Evolutionary conservation across 495 filamentous ascomycete species (phyloP).

Genomic region (Viridothelium virens): DNA sequence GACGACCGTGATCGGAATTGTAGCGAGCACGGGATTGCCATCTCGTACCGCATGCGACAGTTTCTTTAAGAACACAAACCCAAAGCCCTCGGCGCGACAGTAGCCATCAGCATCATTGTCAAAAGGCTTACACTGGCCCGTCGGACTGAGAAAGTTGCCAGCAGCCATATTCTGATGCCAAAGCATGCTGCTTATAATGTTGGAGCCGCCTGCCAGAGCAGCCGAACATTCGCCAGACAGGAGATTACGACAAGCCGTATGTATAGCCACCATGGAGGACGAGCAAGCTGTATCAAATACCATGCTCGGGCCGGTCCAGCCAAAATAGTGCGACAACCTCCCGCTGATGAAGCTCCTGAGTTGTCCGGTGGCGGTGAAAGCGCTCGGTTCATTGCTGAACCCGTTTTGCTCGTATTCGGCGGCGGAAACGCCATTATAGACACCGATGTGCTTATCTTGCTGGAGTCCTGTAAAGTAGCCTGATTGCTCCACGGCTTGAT

Average conservation of each 20-base stretch:
- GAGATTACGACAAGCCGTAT: not conserved
- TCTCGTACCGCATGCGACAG: not conserved
- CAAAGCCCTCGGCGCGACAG: not conserved
- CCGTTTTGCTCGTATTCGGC: conserved; percentile 26
- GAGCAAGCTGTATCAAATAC: conserved; percentile 5
- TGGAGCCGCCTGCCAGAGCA: not conserved
- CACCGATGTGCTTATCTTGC: conserved; percentile 30
- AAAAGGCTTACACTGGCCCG: not conserved
- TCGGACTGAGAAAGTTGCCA: not conserved
- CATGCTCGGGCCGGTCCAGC: conserved; percentile 7
- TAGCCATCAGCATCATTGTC: not conserved
- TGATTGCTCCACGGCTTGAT: conserved; percentile 2
- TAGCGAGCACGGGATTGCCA: not conserved
- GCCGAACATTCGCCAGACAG: not conserved
- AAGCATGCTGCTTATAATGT: conserved; percentile 20
- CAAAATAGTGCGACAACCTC: conserved; percentile 8
- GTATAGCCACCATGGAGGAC: not conserved
- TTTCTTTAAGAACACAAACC: not conserved
- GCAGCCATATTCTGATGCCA: not conserved
- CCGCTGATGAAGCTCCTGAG: conserved; percentile 26
- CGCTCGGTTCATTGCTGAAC: not conserved
- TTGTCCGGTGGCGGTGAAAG: conserved; percentile 15
- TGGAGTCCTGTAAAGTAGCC: not conserved
- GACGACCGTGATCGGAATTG: conserved; percentile 19
- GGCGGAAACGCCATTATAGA: conserved; percentile 33